Conservation (phyloP, 192 early-diverging fungal species). For the Backusella tarrabulga region DNA sequence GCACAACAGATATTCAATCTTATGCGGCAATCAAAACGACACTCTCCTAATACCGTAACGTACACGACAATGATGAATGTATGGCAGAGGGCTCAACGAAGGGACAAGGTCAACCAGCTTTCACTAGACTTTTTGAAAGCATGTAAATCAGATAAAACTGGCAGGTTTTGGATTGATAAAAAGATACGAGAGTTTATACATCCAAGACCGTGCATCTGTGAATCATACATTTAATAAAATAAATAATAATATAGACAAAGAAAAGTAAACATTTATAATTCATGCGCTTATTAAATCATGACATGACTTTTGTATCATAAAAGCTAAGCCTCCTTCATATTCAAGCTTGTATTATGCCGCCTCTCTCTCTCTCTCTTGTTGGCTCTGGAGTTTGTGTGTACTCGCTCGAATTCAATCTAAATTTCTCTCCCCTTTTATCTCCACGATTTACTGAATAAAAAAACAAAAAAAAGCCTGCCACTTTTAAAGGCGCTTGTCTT, state of each 20-base stretch:
- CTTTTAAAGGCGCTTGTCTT: no score
- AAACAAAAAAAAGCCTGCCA: no score
- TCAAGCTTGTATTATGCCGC: no score
- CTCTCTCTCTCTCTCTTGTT: no score
- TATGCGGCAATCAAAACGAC: constrained; percentile 19
- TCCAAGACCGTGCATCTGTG: background rate
- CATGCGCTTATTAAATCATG: no score
- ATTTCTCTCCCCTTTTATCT: no score
- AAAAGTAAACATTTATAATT: background rate
- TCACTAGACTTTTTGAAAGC: constrained; percentile 6
- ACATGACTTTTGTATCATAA: no score
- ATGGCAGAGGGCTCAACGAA: constrained; percentile 10
- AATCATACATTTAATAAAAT: constrained; percentile 1
- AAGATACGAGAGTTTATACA: background rate
- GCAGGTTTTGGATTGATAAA: constrained; percentile 22
- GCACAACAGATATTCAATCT: constrained; percentile 36
- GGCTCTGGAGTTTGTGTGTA: no score
- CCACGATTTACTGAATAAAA: no score
- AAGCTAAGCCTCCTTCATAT: no score
- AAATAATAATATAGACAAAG: background rate
- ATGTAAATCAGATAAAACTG: background rate
- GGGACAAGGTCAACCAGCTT: constrained; percentile 20
- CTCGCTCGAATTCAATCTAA: no score
- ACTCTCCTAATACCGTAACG: constrained; percentile 35
- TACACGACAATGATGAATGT: constrained; percentile 29